Evolutionary conservation across 169 alveolate species (phyloP), one percentile per base, ranked within the genome.

Genomic region (Miamiensis avidus): DNA sequence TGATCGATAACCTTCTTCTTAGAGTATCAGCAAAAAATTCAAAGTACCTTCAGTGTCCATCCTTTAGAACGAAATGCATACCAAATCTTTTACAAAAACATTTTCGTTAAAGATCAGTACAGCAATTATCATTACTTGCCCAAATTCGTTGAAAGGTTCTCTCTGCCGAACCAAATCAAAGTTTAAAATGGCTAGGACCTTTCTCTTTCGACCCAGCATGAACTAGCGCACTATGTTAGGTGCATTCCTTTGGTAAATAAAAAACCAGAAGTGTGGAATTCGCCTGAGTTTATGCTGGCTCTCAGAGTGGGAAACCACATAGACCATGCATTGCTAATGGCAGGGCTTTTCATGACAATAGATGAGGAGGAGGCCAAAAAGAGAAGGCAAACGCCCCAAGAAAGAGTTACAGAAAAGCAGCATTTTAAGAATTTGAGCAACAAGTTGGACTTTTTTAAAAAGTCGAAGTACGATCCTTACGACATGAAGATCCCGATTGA

Each of bases 171-270:
- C 34, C 76, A 74, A 34, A 6, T n/a, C 0, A 49, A 85, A 25
- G 73, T 34, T 82, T 27, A 33, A 31, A 49, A 82, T 73, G 85
- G 81, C 31, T 84, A 73, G 28, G 85, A 88, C 31, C 64, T 76
- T 27, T 29, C 65, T 28, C 74, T 93, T 29, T 74, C 82, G 65
- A 88, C 92, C 34, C 75, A 89, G 1, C 82, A 87, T 1, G 95
- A 93, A 84, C 76, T 93, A 31, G 93, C 94, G 20, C 95, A 93
- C 84, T 93, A 81, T 79, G 94, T 91, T 69, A 75, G 96, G 32
- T 89, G 95, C 72, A 89, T 93, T 25, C 95, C 96, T 28, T 88
- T 76, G 74, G 76, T 82, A 28, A 83, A 85, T n/a, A 87, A 74
- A 28, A 74, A 65, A 64, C 85, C 76, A 32, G 89, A 89, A 49